Evolutionary conservation across 345 rosid genomes (phyloP).

Genomic region (Geranium brycei): DNA sequence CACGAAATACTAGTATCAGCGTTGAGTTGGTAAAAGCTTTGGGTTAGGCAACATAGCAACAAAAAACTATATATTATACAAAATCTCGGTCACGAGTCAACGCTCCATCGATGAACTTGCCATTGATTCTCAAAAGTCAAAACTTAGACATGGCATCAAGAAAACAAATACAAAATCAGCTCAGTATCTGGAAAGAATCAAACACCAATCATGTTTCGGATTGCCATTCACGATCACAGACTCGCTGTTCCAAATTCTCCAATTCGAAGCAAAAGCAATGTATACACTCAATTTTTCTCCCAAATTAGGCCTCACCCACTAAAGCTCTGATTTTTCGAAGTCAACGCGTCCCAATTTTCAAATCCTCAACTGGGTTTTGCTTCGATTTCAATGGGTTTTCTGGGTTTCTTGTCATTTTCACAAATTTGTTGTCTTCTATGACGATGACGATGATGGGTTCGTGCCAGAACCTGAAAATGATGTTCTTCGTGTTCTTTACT

Average conservation of each 20-base stretch:
- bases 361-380: too few species aligned
- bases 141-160: not conserved
- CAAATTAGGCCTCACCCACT: not conserved
- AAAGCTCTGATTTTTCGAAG: not conserved
- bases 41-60: not conserved
- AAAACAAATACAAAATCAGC: not conserved
- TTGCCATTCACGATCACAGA: not conserved
- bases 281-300: too few species aligned
- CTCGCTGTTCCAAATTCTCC: not conserved
- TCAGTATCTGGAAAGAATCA: not conserved
- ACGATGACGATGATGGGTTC: not conserved
- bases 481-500: slow-evolving; percentile 1
- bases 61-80: not conserved
- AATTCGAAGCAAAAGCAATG: not conserved
- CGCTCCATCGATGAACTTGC: not conserved
- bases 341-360: not conserved
- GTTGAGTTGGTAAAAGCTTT: too few species aligned
- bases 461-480: not conserved
- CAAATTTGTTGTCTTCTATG: too few species aligned
- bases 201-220: not conserved
- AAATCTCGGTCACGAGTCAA: not conserved
- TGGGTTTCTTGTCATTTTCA: too few species aligned
- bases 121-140: not conserved
- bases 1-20: too few species aligned
- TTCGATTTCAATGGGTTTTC: too few species aligned